Percentiles rank a stretch among this genome's conserved stretches.
Evolutionary conservation across 345 rosid species (phyloP).

Genomic region (Arabidopsis arenosa): DNA sequence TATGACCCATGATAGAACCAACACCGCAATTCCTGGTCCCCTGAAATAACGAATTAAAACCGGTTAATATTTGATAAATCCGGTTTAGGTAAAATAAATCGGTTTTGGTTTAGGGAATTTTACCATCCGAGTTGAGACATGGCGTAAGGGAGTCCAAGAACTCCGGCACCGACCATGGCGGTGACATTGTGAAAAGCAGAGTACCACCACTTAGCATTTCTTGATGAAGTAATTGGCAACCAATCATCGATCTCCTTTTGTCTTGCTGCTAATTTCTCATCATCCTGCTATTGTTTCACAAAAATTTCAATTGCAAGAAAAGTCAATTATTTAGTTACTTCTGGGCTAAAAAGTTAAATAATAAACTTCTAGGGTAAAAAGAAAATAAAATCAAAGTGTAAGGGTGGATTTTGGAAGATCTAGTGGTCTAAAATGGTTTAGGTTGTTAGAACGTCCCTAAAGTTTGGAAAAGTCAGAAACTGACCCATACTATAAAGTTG

Average conservation of each 20-base stretch:
- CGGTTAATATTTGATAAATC: not conserved
- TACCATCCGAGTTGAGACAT: slow-evolving; percentile 83
- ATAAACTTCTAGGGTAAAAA: not conserved
- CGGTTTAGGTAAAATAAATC: not conserved
- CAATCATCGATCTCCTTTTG: slow-evolving; percentile 68
- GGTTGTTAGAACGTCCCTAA: slow-evolving; percentile 16
- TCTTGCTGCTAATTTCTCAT: slow-evolving; percentile 32
- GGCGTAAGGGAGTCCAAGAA: slow-evolving; percentile 81
- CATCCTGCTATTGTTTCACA: slow-evolving; percentile 35
- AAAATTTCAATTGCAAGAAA: slow-evolving; percentile 6
- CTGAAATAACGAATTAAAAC: not conserved
- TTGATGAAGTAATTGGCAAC: slow-evolving; percentile 75
- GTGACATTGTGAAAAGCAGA: slow-evolving; percentile 89
- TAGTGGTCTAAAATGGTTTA: slow-evolving; percentile 25
- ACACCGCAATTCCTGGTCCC: slow-evolving; percentile 42
- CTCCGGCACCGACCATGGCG: slow-evolving; percentile 89
- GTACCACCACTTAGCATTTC: slow-evolving; percentile 88
- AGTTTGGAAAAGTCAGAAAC: slow-evolving; percentile 13
- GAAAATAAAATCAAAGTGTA: not conserved
- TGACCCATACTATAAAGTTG: not conserved
- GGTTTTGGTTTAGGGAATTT: not conserved
- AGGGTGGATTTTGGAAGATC: slow-evolving; percentile 6
- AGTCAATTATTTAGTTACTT: not conserved
- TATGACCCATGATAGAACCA: slow-evolving; percentile 43
- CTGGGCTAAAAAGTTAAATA: not conserved